Conservation (phyloP, 106 monocot species). For the Acorus calamus region DNA sequence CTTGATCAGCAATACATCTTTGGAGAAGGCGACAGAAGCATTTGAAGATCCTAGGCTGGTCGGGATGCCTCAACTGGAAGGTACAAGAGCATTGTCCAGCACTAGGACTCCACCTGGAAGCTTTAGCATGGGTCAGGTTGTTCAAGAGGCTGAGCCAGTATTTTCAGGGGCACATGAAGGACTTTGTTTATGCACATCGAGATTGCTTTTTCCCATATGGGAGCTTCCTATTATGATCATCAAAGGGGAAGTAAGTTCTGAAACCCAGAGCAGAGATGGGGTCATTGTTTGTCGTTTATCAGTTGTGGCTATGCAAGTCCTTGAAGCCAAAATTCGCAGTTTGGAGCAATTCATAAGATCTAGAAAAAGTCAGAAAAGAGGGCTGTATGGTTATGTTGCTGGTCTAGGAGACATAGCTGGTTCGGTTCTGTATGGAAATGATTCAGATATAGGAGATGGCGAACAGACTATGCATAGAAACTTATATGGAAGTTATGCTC, state of each 20-base stretch:
- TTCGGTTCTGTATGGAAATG: slow-evolving; percentile 59
- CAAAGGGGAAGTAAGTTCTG: slow-evolving; percentile 24
- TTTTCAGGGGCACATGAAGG: slow-evolving; percentile 97
- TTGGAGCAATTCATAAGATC: slow-evolving; percentile 84
- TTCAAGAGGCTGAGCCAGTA: slow-evolving; percentile 86
- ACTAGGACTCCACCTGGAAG: slow-evolving; percentile 60
- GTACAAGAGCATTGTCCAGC: slow-evolving; percentile 35
- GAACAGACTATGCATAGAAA: slow-evolving; percentile 20
- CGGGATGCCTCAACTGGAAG: slow-evolving; percentile 78
- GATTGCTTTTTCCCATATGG: slow-evolving; percentile 90
- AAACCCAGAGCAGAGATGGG: slow-evolving; percentile 34
- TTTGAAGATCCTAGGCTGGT: slow-evolving; percentile 93
- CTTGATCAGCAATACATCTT: slow-evolving; percentile 49
- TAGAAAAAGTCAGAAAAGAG: slow-evolving; percentile 85
- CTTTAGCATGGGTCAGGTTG: slow-evolving; percentile 98
- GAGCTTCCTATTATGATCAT: slow-evolving; percentile 68
- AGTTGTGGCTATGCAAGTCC: slow-evolving; percentile 47
- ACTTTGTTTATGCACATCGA: slow-evolving; percentile 87
- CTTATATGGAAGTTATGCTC: slow-evolving; percentile 16
- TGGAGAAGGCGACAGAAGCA: slow-evolving; percentile 85
- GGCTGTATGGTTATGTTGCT: slow-evolving; percentile 93
- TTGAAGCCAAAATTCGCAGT: slow-evolving; percentile 75
- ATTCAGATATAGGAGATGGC: slow-evolving; percentile 21
- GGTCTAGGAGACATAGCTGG: slow-evolving; percentile 69
- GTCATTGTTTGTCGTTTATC: slow-evolving; percentile 64